Conservation (phyloP, 495 filamentous ascomycete species). For the Penicillium malachiteum region DNA sequence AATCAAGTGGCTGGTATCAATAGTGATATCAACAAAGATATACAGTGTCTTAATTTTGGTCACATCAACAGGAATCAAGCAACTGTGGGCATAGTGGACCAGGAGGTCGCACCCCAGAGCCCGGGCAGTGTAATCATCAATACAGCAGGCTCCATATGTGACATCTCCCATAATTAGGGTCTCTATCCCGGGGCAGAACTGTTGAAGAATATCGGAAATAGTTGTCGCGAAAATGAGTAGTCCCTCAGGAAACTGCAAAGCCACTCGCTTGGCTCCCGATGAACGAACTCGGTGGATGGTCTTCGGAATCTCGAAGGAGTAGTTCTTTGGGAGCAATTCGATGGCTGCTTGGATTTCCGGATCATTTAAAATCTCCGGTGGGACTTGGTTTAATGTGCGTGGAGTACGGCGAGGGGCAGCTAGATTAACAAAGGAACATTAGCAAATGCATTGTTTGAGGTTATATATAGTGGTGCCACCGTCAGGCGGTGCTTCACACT, state of each 20-base stretch:
- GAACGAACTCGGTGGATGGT: conserved; percentile 92
- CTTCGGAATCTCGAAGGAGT: conserved; percentile 97
- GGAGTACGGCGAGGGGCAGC: conserved; percentile 65
- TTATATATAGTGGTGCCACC: not conserved
- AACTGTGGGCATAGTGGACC: conserved; percentile 96
- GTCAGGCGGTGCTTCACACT: not conserved
- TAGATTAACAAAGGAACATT: conserved; percentile 22
- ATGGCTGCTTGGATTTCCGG: conserved; percentile 87
- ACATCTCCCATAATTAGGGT: conserved; percentile 99
- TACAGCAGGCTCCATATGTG: conserved; percentile 97
- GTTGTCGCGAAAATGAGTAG: conserved; percentile 95
- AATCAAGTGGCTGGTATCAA: conserved; percentile 83
- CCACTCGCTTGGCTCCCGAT: conserved; percentile 72
- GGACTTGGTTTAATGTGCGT: conserved; percentile 84
- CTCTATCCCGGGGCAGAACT: conserved; percentile 87
- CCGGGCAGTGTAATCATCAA: conserved; percentile 95
- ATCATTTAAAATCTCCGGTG: conserved; percentile 81
- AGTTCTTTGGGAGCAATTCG: conserved; percentile 83
- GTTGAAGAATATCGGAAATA: conserved; percentile 93
- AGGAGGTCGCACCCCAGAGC: conserved; percentile 93
- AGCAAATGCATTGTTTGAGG: not conserved
- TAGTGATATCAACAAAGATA: conserved; percentile 96
- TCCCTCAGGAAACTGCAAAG: conserved; percentile 94
- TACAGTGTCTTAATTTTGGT: conserved; percentile 95
- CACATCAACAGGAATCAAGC: conserved; percentile 91